Evolutionary conservation across 176 grass and related monocot species (phyloP).

Genomic region (Musa itinerans): DNA sequence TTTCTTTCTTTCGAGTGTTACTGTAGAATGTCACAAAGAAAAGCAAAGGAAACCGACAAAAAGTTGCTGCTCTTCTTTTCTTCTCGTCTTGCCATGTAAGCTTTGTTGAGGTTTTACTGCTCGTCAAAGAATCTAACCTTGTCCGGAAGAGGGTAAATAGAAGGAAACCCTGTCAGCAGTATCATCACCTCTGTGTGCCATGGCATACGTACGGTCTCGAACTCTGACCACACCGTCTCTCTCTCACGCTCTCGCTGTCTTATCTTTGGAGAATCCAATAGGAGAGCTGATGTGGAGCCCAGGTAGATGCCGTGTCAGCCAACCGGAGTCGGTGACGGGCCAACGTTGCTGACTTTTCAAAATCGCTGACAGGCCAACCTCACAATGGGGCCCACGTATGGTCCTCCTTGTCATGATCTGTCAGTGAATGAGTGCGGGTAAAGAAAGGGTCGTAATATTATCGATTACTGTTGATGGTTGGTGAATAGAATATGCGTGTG

Average conservation of each 20-base stretch:
- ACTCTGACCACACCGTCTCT: too few species aligned
- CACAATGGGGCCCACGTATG: not conserved
- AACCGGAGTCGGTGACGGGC: not conserved
- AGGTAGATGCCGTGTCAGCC: not conserved
- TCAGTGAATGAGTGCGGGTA: too few species aligned
- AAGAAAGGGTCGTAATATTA: too few species aligned
- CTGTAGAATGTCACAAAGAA: slow-evolving; percentile 21
- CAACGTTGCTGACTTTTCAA: not conserved
- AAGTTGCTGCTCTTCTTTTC: not conserved
- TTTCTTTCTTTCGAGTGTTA: slow-evolving; percentile 11
- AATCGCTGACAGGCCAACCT: not conserved
- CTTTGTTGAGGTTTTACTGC: not conserved
- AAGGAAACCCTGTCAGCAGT: not conserved
- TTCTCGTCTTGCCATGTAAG: not conserved
- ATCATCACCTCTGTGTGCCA: too few species aligned
- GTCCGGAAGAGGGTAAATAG: not conserved
- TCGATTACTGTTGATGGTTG: too few species aligned
- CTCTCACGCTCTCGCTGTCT: too few species aligned
- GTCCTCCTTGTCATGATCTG: too few species aligned
- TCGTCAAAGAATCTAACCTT: not conserved
- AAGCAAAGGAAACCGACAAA: slow-evolving; percentile 3
- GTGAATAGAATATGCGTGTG: too few species aligned
- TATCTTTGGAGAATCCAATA: too few species aligned
- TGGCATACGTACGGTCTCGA: too few species aligned
- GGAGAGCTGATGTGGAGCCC: not conserved